These are phyloP conservation scores for Vicia villosa DNA, from an alignment of 306 rosid species.

Conservation along the genomic window DNA sequence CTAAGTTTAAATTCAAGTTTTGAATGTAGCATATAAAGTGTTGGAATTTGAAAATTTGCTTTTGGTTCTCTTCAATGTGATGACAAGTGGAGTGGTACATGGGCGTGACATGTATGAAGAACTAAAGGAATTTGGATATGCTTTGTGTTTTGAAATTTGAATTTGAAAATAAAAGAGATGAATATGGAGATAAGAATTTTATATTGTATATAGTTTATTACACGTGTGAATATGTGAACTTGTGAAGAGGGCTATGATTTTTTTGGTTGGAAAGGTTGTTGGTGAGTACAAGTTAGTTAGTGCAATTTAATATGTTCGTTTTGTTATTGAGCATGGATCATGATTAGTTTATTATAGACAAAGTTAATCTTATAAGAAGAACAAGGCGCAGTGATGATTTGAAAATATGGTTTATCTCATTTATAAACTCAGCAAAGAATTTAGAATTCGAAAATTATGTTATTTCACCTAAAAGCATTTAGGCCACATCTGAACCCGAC, in stretches of 20 bases:
- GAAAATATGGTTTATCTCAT: no score
- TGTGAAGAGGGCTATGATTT: background rate
- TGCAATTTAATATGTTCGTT: no score
- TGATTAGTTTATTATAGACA: no score
- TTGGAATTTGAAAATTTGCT: conserved; percentile 9
- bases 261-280: background rate
- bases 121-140: conserved; percentile 5
- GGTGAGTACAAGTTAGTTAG: background rate
- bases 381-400: no score
- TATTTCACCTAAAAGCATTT: no score
- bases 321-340: no score
- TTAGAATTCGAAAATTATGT: no score
- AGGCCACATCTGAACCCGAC: no score
- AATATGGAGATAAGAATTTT: background rate
- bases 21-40: conserved; percentile 18
- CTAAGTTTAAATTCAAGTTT: conserved; percentile 36
- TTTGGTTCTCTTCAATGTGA: conserved; percentile 27
- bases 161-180: conserved; percentile 25
- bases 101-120: conserved; percentile 30
- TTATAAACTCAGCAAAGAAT: no score
- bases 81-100: background rate
- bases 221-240: background rate
- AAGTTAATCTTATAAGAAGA: no score
- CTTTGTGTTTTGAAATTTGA: conserved; percentile 47
- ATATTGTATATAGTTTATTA: background rate